phyloP scores from a whole-genome alignment of 768 basidiomycete species.

The Mycena maculata region DNA sequence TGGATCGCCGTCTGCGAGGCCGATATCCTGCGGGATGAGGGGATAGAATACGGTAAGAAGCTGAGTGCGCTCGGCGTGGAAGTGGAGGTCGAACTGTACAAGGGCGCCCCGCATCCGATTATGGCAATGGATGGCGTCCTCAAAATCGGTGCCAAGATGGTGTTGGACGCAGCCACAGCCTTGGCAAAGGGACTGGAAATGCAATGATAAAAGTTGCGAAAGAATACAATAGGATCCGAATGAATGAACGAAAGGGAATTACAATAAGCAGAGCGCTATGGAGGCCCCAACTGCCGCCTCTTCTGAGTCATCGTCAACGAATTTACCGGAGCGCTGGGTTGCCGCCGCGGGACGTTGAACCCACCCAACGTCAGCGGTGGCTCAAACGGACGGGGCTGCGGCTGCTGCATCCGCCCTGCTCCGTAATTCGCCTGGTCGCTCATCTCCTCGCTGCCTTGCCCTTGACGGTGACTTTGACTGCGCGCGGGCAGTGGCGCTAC shows the following conservation, averaged over 20 bases:
- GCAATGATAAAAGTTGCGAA: too few species aligned
- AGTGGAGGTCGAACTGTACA: conserved; percentile 67
- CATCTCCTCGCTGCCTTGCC: conserved; percentile 3
- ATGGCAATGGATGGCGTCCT: conserved; percentile 76
- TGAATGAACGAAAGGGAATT: background rate
- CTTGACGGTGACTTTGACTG: background rate
- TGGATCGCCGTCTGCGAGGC: conserved; percentile 75
- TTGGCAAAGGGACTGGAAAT: conserved; percentile 43
- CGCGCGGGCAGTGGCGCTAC: conserved; percentile 48
- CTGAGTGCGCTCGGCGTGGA: conserved; percentile 63
- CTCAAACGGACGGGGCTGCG: conserved; percentile 28
- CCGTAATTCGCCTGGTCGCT: conserved; percentile 14
- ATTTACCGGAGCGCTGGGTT: background rate
- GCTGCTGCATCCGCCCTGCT: conserved; percentile 16
- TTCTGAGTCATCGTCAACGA: background rate
- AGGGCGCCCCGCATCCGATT: conserved; percentile 75
- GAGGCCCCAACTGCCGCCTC: conserved; percentile 14
- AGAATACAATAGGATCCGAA: conserved; percentile 4
- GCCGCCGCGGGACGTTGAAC: conserved; percentile 20
- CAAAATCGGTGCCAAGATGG: conserved; percentile 49
- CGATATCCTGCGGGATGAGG: conserved; percentile 77
- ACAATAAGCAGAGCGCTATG: background rate
- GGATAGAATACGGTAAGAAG: conserved; percentile 70
- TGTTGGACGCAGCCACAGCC: conserved; percentile 50
- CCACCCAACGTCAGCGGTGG: conserved; percentile 22